Evolutionary conservation across 2,329 filamentous ascomycete genomes (phyloP).

Genomic region (Ceratocystis destructans): DNA sequence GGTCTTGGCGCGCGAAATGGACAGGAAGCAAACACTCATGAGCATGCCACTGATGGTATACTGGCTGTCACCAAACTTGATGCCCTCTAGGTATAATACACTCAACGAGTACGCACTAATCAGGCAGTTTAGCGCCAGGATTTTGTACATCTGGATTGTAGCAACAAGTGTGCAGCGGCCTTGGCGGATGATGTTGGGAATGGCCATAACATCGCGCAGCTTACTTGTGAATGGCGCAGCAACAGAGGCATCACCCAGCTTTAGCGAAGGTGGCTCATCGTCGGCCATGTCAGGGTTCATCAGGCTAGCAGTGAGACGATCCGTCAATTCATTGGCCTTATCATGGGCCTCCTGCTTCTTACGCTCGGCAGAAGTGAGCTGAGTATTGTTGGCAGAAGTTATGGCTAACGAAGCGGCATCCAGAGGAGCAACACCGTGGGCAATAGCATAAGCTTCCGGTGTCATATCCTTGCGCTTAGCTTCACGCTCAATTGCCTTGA

Average conservation of each 20-base stretch:
- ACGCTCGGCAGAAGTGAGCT: slow-evolving; percentile 38
- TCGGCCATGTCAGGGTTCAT: slow-evolving; percentile 82
- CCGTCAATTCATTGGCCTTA: slow-evolving; percentile 65
- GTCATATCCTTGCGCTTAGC: slow-evolving; percentile 62
- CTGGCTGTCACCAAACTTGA: slow-evolving; percentile 97
- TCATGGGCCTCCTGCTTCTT: slow-evolving; percentile 52
- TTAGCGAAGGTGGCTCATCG: slow-evolving; percentile 85
- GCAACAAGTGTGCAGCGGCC: slow-evolving; percentile 94
- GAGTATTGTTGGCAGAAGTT: slow-evolving; percentile 35
- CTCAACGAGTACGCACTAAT: slow-evolving; percentile 96
- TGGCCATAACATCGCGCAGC: slow-evolving; percentile 87
- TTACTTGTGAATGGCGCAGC: slow-evolving; percentile 97
- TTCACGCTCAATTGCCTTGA: slow-evolving; percentile 81
- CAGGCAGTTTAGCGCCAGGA: slow-evolving; percentile 89
- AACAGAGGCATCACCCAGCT: slow-evolving; percentile 92
- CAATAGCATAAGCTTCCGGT: slow-evolving; percentile 41
- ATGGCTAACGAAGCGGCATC: slow-evolving; percentile 55
- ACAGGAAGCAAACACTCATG: slow-evolving; percentile 98
- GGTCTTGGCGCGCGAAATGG: slow-evolving; percentile 91
- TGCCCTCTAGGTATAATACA: slow-evolving; percentile 91
- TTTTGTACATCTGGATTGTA: slow-evolving; percentile 99
- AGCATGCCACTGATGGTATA: slow-evolving; percentile 98
- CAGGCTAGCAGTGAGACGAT: slow-evolving; percentile 75
- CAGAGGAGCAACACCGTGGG: slow-evolving; percentile 39
- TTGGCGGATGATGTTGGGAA: slow-evolving; percentile 96